Evolutionary conservation across 345 rosid species (phyloP).

Genomic region (Heritiera fomes): DNA sequence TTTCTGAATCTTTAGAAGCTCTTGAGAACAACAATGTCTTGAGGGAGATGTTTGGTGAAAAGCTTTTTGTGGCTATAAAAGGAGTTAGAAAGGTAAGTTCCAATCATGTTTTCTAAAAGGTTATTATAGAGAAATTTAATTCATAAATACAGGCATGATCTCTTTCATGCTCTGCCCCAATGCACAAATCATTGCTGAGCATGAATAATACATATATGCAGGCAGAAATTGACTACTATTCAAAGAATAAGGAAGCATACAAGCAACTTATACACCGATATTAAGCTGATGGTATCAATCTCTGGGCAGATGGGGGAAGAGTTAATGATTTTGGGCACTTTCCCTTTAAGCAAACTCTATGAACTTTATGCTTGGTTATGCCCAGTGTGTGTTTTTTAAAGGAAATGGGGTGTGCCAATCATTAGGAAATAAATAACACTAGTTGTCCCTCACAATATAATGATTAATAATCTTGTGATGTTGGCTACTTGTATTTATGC

Average conservation of each 20-base stretch:
- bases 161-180: not conserved
- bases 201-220: not conserved
- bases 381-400: not conserved
- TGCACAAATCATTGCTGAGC: not conserved
- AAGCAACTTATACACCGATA: conserved; percentile 86
- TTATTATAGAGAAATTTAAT: not conserved
- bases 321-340: not conserved
- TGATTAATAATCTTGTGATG: not conserved
- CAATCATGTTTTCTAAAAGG: not conserved
- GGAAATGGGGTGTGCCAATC: not conserved
- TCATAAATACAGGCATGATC: not conserved
- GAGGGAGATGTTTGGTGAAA: conserved; percentile 65
- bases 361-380: not conserved
- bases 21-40: conserved; percentile 53
- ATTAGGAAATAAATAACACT: not conserved
- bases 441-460: not conserved
- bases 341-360: not conserved
- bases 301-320: not conserved
- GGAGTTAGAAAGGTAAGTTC: conserved; percentile 80
- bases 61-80: conserved; percentile 68
- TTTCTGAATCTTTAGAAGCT: conserved; percentile 73
- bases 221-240: conserved; percentile 60
- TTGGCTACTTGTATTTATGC: not conserved
- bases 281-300: conserved; percentile 26
- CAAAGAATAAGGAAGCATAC: conserved; percentile 58